Evolutionary conservation across 495 filamentous ascomycete genomes (phyloP).

Genomic region (Penicillium canescens): DNA sequence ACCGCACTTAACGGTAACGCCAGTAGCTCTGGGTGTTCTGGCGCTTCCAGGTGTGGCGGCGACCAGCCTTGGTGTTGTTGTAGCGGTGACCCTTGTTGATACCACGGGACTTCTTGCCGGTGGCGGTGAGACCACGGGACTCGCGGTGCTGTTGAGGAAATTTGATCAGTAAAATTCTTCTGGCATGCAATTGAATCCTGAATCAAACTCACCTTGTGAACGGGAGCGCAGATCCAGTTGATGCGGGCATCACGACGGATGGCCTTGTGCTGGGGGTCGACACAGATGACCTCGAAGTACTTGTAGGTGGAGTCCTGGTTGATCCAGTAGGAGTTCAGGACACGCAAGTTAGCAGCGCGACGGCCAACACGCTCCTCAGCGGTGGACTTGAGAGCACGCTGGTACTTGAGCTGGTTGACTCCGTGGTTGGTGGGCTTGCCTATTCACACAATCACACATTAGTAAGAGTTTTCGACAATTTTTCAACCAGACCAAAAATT

Average conservation of each 20-base stretch:
- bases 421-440: conserved; percentile 99
- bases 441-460: conserved; percentile 34
- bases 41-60: conserved; percentile 99
- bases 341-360: conserved; percentile 96
- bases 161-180: neutral
- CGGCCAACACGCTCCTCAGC: conserved; percentile 99
- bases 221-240: conserved; percentile 99
- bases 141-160: conserved; percentile 74
- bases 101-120: conserved; percentile 98
- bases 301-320: conserved; percentile 99
- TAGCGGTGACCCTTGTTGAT: conserved; percentile 97
- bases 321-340: conserved; percentile 99
- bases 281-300: conserved; percentile 99
- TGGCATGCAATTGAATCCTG: neutral
- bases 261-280: conserved; percentile 99
- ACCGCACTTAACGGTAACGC: conserved; percentile 68
- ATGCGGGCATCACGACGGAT: conserved; percentile 98
- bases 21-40: conserved; percentile 97
- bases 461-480: conserved; percentile 2
- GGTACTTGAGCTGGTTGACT: conserved; percentile 99
- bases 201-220: conserved; percentile 75
- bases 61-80: conserved; percentile 94
- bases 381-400: conserved; percentile 94
- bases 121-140: conserved; percentile 91
- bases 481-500: neutral